Evolutionary conservation across 352 stramenopile genomes (phyloP), one percentile per base, ranked within the genome.

Genomic region (Lagenidium sp.): DNA sequence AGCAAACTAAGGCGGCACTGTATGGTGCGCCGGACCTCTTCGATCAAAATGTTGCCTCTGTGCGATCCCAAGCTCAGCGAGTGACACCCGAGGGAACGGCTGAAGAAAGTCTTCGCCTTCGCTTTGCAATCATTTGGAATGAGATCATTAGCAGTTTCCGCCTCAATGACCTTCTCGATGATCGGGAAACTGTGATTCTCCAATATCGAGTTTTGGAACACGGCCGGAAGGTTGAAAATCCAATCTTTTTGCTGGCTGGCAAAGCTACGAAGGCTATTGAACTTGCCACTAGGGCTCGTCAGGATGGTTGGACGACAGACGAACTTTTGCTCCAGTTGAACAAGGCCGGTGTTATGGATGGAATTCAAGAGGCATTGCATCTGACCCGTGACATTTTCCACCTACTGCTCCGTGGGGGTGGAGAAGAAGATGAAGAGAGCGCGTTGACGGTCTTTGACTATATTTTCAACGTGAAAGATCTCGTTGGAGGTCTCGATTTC

Each of bases 51-150:
- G 59, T 92, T 2, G 68, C 82, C 22, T 85, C 76, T 3, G 20
- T 57, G 8, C 55, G 63, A 11, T 63, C 70, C 4, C 80, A 75
- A 42, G 70, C 63, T 25, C 52, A 62, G 43, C 45, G 41, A 16
- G 41, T 55, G 25, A 47, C 49, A 0, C 41, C 28, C 0, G 51
- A 54, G 4, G 21, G 32, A 13, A 34, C 38, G 3, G 28, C 35
- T 3, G 44, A 54, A 16, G 74, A 87, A 37, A 69, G 78, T 29
- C 57, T 87, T 13, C 72, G 63, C 2, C 45, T 92, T 30, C 82
- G 79, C 15, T 91, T 91, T 47, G 77, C 77, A 0, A 85, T 94
- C 36, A 80, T 93, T 22, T 93, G 80, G 80, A 93, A 93, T 54
- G 75, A 93, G 55, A 69, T 89, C 34, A 75, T 93, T 20, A 85